These are phyloP conservation scores for Plasmodium gonderi DNA, from an alignment of 169 alveolate genomes.

Conservation along the genomic window DNA sequence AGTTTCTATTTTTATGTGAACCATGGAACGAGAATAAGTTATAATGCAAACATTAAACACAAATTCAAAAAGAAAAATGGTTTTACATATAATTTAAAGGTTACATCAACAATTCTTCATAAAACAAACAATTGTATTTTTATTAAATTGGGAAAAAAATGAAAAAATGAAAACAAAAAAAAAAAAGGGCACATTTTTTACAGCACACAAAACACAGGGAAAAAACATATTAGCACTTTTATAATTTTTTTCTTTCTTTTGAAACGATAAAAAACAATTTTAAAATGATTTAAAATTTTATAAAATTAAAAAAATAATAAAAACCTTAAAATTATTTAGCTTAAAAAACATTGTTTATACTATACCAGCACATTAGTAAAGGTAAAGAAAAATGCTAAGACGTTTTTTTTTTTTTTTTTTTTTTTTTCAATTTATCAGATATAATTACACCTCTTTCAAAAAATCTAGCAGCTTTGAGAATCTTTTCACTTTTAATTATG, in stretches of 20 bases:
- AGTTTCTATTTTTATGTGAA: neutral
- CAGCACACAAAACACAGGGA: neutral
- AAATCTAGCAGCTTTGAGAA: neutral
- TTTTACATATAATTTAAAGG: neutral
- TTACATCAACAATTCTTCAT: neutral
- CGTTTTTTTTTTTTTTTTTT: neutral
- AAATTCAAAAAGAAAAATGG: neutral
- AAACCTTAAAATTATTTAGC: neutral
- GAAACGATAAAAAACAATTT: neutral
- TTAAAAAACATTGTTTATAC: too few species aligned
- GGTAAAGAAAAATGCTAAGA: neutral
- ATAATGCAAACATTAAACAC: neutral
- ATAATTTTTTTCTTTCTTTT: neutral
- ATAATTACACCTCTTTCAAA: neutral
- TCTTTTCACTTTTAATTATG: neutral
- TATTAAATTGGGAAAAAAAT: neutral
- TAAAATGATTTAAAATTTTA: neutral
- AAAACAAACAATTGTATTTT: neutral
- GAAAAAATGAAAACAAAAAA: conserved; percentile 1
- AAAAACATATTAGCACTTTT: neutral
- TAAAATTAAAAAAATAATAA: neutral
- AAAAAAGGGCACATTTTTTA: neutral
- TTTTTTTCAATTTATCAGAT: neutral
- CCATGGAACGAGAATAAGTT: neutral
- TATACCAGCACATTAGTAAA: neutral